These are phyloP conservation scores for Trichoderma atroviride DNA, from an alignment of 2,329 filamentous ascomycete species.

Conservation along the genomic window DNA sequence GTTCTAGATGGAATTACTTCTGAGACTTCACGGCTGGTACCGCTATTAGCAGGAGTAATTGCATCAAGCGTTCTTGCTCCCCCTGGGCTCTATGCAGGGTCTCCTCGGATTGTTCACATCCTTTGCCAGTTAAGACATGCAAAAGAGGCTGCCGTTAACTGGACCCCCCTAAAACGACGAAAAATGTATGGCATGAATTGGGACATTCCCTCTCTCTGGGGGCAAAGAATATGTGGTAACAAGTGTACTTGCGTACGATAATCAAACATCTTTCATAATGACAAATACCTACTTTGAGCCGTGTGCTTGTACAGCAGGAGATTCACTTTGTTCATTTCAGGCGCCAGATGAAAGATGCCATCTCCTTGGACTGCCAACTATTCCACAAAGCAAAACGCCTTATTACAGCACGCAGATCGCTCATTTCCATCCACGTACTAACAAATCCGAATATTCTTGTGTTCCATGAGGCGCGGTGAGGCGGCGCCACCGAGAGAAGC, in stretches of 20 bases:
- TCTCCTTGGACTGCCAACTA: neutral
- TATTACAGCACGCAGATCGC: neutral
- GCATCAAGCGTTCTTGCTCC: neutral
- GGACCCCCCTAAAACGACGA: neutral
- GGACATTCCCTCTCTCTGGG: constrained; percentile 1
- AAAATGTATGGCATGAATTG: neutral
- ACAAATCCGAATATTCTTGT: constrained; percentile 4
- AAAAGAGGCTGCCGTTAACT: neutral
- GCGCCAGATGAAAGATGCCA: neutral
- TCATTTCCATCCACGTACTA: neutral
- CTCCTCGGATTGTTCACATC: constrained; percentile 3
- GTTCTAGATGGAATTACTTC: neutral
- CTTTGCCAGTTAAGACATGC: neutral
- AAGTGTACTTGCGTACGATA: neutral
- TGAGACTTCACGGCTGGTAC: neutral
- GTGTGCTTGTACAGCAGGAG: neutral
- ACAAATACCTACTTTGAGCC: constrained; percentile 3
- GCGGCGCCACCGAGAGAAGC: constrained; percentile 13
- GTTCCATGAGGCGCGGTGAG: constrained; percentile 24
- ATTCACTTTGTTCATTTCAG: neutral
- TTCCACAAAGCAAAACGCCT: neutral
- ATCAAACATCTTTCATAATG: neutral
- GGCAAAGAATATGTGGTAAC: constrained; percentile 9
- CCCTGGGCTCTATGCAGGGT: neutral
- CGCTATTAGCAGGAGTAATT: neutral